phyloP scores from a whole-genome alignment of 768 basidiomycete genomes.

The Termitomyces sp. region DNA sequence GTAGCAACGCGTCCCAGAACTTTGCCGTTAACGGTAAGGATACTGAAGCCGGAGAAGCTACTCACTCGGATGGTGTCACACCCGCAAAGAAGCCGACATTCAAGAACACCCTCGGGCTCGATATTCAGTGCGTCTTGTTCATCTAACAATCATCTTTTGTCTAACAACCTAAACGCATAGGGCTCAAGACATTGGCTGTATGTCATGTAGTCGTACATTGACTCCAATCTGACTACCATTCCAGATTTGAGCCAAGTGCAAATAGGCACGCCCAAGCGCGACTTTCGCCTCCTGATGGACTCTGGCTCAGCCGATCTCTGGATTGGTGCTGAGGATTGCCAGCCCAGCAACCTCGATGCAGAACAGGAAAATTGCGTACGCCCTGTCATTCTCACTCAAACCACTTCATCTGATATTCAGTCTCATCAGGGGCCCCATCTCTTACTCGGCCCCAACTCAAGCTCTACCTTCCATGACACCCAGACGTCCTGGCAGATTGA shows the following conservation, averaged over 20 bases:
- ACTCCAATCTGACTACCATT: conserved; percentile 2
- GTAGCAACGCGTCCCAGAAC: not conserved
- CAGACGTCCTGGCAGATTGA: conserved; percentile 44
- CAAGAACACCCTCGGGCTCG: conserved; percentile 45
- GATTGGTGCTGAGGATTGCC: conserved; percentile 48
- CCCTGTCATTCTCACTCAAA: not conserved
- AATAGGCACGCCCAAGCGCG: conserved; percentile 45
- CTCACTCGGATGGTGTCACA: conserved; percentile 16
- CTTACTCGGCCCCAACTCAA: conserved; percentile 55
- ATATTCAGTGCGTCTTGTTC: conserved; percentile 46
- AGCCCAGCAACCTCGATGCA: conserved; percentile 21
- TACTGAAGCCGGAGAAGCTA: conserved; percentile 23
- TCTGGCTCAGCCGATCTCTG: conserved; percentile 63
- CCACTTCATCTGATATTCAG: not conserved
- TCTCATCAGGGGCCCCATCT: conserved; percentile 30
- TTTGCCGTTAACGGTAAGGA: conserved; percentile 5
- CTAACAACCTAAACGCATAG: conserved; percentile 21
- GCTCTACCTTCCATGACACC: conserved; percentile 53
- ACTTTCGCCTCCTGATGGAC: conserved; percentile 55
- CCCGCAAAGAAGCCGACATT: conserved; percentile 16
- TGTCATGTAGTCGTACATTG: conserved; percentile 10
- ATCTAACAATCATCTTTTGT: not conserved
- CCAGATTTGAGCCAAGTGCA: conserved; percentile 28
- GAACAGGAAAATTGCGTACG: conserved; percentile 16
- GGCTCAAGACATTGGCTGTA: conserved; percentile 50